A percentile compares a stretch with the other conserved stretches of the same genome.
Evolutionary conservation across 1,284 basidiomycete species (phyloP).

Genomic region (Afroboletus lepidellus): DNA sequence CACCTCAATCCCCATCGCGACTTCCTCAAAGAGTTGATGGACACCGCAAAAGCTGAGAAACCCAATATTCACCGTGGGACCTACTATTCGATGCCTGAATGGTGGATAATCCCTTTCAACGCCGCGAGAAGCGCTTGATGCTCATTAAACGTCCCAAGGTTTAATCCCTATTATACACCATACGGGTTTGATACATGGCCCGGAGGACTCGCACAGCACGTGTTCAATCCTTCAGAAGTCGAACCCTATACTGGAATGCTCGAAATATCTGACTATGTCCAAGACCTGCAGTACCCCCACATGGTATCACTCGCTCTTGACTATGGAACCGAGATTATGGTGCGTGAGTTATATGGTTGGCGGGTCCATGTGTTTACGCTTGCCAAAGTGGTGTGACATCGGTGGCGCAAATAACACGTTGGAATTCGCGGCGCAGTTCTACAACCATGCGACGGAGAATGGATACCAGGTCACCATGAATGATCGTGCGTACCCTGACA

Average conservation of each 20-base stretch:
- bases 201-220: slow-evolving; percentile 52
- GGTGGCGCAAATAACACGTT: slow-evolving; percentile 52
- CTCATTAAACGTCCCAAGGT: slow-evolving; percentile 34
- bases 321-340: slow-evolving; percentile 61
- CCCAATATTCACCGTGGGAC: slow-evolving; percentile 51
- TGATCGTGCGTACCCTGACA: slow-evolving; percentile 38
- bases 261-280: slow-evolving; percentile 49
- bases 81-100: slow-evolving; percentile 51
- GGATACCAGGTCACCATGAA: slow-evolving; percentile 58
- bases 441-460: slow-evolving; percentile 45
- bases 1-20: slow-evolving; percentile 52
- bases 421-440: slow-evolving; percentile 51
- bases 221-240: slow-evolving; percentile 45
- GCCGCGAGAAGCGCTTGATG: neutral
- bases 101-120: slow-evolving; percentile 32
- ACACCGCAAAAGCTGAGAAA: slow-evolving; percentile 47
- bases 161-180: slow-evolving; percentile 49
- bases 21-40: slow-evolving; percentile 51
- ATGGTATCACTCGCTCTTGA: slow-evolving; percentile 52
- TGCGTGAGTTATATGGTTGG: slow-evolving; percentile 16
- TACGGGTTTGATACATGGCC: slow-evolving; percentile 55
- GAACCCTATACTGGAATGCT: slow-evolving; percentile 57
- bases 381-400: slow-evolving; percentile 55
- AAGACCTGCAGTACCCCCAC: slow-evolving; percentile 54
- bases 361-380: neutral